A percentile compares a stretch with the other conserved stretches of the same genome.
These are phyloP conservation scores for Acanthamoeba triangularis DNA, from an alignment of 208 protist genomes.

Conservation along the genomic window DNA sequence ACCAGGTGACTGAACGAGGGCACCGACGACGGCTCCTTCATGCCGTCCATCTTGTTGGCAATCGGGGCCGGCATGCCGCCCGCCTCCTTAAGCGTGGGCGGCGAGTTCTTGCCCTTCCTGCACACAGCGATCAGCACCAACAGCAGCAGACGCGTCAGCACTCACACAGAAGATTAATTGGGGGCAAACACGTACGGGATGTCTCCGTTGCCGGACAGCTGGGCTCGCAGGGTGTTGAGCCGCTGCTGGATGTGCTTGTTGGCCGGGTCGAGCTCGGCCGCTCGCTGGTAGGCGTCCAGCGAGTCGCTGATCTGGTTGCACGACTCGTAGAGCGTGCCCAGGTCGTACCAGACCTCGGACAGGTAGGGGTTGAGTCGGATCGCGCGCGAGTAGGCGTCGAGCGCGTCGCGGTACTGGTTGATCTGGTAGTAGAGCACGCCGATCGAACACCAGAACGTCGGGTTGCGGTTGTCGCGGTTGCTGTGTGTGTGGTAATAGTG, in stretches of 20 bases:
- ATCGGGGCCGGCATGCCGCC: slow-evolving; percentile 15
- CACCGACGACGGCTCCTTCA: slow-evolving; percentile 18
- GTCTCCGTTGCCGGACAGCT: slow-evolving; percentile 51
- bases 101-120: slow-evolving; percentile 27
- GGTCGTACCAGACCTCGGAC: slow-evolving; percentile 87
- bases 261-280: slow-evolving; percentile 87
- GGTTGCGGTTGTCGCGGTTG: slow-evolving; percentile 90
- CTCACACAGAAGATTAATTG: background rate
- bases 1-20: slow-evolving; percentile 20
- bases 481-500: too few species aligned
- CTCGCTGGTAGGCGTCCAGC: slow-evolving; percentile 89
- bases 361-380: slow-evolving; percentile 90
- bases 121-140: background rate
- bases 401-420: slow-evolving; percentile 90
- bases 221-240: slow-evolving; percentile 70
- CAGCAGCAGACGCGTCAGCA: background rate
- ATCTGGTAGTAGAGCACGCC: slow-evolving; percentile 92
- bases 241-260: slow-evolving; percentile 88
- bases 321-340: slow-evolving; percentile 91
- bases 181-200: background rate
- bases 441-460: slow-evolving; percentile 92
- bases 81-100: slow-evolving; percentile 14
- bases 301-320: slow-evolving; percentile 90
- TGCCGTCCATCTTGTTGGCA: background rate
- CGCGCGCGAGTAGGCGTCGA: slow-evolving; percentile 90